Conservation (phyloP, 805 yeast genomes). For the Metschnikowia arizonensis region DNA sequence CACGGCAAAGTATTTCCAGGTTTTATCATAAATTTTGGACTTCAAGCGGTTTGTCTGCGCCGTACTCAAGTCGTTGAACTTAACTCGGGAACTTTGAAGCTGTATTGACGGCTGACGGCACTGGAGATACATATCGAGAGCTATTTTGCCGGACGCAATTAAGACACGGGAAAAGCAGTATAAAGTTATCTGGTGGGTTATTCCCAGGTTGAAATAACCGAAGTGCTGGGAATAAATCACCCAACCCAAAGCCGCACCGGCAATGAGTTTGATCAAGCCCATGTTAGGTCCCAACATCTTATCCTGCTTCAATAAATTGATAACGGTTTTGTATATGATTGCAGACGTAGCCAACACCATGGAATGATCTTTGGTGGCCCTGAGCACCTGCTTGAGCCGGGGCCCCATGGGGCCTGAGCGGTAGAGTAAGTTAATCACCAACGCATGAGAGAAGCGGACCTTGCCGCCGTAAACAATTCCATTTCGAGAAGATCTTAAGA, state of each 20-base stretch:
- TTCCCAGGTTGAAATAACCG: conserved; percentile 41
- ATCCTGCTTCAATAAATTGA: conserved; percentile 30
- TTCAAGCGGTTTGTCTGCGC: conserved; percentile 34
- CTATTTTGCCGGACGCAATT: conserved; percentile 55
- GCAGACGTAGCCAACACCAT: conserved; percentile 54
- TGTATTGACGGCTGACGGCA: conserved; percentile 33
- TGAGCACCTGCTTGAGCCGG: conserved; percentile 44
- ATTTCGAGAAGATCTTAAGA: conserved; percentile 36
- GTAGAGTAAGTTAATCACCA: conserved; percentile 57
- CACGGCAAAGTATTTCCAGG: conserved; percentile 62
- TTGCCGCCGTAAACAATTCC: conserved; percentile 61
- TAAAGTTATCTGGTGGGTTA: conserved; percentile 70
- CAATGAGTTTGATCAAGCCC: conserved; percentile 30
- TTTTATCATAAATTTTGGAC: conserved; percentile 25
- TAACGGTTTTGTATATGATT: conserved; percentile 43
- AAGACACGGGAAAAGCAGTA: conserved; percentile 68
- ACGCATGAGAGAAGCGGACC: conserved; percentile 58
- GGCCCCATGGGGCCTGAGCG: conserved; percentile 46
- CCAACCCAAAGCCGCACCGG: conserved; percentile 42
- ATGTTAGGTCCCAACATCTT: conserved; percentile 32
- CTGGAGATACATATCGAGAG: conserved; percentile 37
- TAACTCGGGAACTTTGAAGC: conserved; percentile 19
- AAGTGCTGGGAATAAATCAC: conserved; percentile 44
- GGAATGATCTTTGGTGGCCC: conserved; percentile 55
- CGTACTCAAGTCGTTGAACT: conserved; percentile 26